Evolutionary conservation across 345 rosid species (phyloP).

Genomic region (Cardamine occulta): DNA sequence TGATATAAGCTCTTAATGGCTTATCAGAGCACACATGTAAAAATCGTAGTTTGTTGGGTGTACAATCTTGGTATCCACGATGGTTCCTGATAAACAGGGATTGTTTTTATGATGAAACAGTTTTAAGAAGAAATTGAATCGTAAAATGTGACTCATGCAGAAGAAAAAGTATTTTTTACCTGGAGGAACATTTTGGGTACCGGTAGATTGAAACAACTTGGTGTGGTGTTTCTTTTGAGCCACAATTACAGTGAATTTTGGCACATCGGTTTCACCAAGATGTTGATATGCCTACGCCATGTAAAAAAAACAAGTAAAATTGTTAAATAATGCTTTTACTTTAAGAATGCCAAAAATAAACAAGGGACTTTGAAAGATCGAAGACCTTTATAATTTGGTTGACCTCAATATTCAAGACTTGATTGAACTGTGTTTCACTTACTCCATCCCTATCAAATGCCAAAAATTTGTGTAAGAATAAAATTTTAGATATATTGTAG

Average conservation of each 20-base stretch:
- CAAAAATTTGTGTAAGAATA: slow-evolving; percentile 3
- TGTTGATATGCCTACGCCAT: slow-evolving; percentile 70
- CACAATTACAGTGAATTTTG: slow-evolving; percentile 84
- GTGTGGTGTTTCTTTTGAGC: slow-evolving; percentile 93
- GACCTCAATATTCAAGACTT: slow-evolving; percentile 82
- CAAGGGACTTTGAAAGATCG: slow-evolving; percentile 10
- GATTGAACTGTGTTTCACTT: slow-evolving; percentile 87
- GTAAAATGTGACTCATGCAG: neutral
- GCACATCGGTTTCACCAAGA: slow-evolving; percentile 67
- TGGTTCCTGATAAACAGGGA: slow-evolving; percentile 59
- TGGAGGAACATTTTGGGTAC: slow-evolving; percentile 82
- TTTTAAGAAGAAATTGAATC: slow-evolving; percentile 10
- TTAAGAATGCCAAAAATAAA: neutral
- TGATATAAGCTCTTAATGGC: no score
- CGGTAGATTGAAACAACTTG: slow-evolving; percentile 66
- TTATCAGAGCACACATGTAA: slow-evolving; percentile 75
- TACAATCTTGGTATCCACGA: slow-evolving; percentile 79
- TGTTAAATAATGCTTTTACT: slow-evolving; percentile 7
- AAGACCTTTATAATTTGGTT: slow-evolving; percentile 78
- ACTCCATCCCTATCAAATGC: slow-evolving; percentile 74
- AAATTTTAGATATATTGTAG: neutral
- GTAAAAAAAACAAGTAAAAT: neutral
- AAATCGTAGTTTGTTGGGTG: slow-evolving; percentile 87
- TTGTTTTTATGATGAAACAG: neutral
- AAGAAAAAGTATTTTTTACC: slow-evolving; percentile 48